A percentile compares a stretch with the other conserved stretches of the same genome.
Conservation (phyloP, 768 basidiomycete species). For the Serendipita sp. region DNA sequence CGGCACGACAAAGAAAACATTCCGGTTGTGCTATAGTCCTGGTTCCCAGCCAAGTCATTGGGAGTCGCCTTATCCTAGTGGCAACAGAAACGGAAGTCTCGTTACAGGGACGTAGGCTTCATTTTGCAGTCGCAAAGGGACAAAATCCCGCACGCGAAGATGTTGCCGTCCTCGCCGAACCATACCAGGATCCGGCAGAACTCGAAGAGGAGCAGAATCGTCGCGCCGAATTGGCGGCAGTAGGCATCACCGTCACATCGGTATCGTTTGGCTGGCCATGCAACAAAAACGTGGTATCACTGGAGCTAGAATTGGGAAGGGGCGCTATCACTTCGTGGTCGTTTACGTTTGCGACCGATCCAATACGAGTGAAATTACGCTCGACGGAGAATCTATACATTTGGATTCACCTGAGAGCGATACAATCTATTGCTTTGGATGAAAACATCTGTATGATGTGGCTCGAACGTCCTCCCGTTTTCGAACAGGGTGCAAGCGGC, state of each 20-base stretch:
- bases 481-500: not conserved
- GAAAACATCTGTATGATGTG: not conserved
- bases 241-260: not conserved
- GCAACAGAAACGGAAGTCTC: not conserved
- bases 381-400: not conserved
- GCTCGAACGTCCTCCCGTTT: not conserved
- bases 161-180: not conserved
- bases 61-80: slow-evolving; percentile 7
- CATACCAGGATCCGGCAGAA: not conserved
- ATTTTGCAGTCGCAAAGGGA: not conserved
- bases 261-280: not conserved
- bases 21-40: slow-evolving; percentile 31
- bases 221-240: not conserved
- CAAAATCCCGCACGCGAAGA: not conserved
- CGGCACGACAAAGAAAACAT: slow-evolving; percentile 18
- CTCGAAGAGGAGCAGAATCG: not conserved
- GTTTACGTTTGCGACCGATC: not conserved
- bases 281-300: not conserved
- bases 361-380: too few relatives aligned
- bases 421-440: not conserved
- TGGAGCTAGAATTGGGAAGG: not conserved
- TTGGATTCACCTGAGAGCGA: not conserved
- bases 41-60: slow-evolving; percentile 27
- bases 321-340: not conserved
- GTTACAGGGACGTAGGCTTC: not conserved